These are phyloP conservation scores for Diaporthe destruens DNA, from an alignment of 2,329 filamentous ascomycete species.

Conservation along the genomic window DNA sequence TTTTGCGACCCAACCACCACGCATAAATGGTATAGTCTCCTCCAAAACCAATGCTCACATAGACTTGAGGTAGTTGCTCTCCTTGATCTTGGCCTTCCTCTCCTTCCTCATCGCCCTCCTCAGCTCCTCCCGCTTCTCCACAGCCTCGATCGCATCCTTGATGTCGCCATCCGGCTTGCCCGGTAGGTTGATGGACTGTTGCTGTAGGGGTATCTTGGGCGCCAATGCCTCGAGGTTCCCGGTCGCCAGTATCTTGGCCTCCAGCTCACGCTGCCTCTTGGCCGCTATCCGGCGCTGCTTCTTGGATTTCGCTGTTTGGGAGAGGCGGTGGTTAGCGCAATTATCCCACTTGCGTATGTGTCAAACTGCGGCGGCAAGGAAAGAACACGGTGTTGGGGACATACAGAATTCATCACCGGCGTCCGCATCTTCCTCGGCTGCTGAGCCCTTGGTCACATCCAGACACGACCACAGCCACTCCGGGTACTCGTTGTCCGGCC, in stretches of 20 bases:
- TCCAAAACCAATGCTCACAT: slow-evolving; percentile 65
- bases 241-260: slow-evolving; percentile 71
- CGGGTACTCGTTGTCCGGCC: slow-evolving; percentile 82
- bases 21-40: background rate
- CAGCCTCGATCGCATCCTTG: slow-evolving; percentile 61
- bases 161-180: slow-evolving; percentile 58
- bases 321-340: background rate
- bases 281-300: slow-evolving; percentile 81
- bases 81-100: slow-evolving; percentile 83
- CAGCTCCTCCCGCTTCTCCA: slow-evolving; percentile 69
- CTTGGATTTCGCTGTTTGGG: slow-evolving; percentile 79
- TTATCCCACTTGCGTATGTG: background rate
- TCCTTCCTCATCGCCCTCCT: slow-evolving; percentile 80
- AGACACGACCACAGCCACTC: slow-evolving; percentile 83
- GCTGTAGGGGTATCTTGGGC: slow-evolving; percentile 79
- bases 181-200: slow-evolving; percentile 83
- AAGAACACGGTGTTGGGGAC: slow-evolving; percentile 51
- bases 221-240: slow-evolving; percentile 75
- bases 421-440: slow-evolving; percentile 62
- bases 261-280: slow-evolving; percentile 69
- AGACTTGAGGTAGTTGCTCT: slow-evolving; percentile 85
- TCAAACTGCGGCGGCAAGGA: slow-evolving; percentile 12
- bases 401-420: slow-evolving; percentile 84
- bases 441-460: slow-evolving; percentile 68
- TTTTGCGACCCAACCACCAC: background rate